These are phyloP conservation scores for Ophiocordyceps camponoti-rufipedis DNA, from an alignment of 2,329 filamentous ascomycete genomes.

Conservation along the genomic window DNA sequence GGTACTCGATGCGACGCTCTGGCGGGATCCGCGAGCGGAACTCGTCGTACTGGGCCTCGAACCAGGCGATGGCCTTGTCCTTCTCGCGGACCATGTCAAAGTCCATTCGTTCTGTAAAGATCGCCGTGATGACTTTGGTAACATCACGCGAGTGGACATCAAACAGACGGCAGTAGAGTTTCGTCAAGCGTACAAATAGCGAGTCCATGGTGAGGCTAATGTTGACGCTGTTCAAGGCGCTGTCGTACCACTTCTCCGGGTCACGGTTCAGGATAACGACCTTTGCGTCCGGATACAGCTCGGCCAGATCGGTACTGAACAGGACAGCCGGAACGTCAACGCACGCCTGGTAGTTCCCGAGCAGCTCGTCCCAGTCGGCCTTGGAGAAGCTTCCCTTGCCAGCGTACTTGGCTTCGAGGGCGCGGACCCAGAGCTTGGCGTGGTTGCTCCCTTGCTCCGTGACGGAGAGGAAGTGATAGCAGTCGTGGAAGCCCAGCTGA, in stretches of 20 bases:
- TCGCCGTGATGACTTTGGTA: conserved; percentile 40
- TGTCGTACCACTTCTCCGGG: conserved; percentile 42
- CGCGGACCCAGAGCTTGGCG: conserved; percentile 49
- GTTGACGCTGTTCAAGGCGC: conserved; percentile 48
- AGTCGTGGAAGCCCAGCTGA: neutral
- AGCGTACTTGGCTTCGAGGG: conserved; percentile 34
- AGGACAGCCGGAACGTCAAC: conserved; percentile 51
- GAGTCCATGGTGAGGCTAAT: conserved; percentile 29
- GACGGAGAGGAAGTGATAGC: neutral
- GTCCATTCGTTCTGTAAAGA: conserved; percentile 51
- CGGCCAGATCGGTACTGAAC: conserved; percentile 51
- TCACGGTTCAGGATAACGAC: conserved; percentile 49
- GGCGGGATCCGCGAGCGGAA: conserved; percentile 12
- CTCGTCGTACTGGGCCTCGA: conserved; percentile 21
- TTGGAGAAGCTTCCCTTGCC: conserved; percentile 30
- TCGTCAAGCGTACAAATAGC: conserved; percentile 2
- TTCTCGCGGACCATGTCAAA: conserved; percentile 52
- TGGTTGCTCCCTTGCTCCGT: conserved; percentile 42
- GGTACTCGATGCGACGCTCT: conserved; percentile 15
- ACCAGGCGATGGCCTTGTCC: conserved; percentile 44
- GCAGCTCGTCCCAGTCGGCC: conserved; percentile 50
- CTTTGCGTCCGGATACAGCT: conserved; percentile 57
- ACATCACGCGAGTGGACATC: conserved; percentile 33
- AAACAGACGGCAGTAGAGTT: conserved; percentile 11
- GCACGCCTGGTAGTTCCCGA: conserved; percentile 49